Evolutionary conservation across 345 rosid genomes (phyloP), one percentile per base, ranked within the genome.

Genomic region (Adansonia digitata): DNA sequence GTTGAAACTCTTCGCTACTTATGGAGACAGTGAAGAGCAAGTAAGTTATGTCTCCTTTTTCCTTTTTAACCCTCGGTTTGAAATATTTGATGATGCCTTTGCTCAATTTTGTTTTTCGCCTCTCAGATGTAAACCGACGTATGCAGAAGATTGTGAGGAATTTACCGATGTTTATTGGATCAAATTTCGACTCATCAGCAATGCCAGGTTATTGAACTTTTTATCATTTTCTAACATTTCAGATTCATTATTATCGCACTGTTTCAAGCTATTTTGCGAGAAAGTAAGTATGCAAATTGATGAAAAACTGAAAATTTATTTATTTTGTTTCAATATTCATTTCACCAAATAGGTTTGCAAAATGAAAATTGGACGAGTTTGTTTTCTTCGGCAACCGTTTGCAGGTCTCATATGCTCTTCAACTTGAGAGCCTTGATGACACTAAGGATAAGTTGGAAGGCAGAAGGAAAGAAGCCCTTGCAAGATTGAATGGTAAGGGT

Each of bases 11-110:
- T 91, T 93, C 34, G 77, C 87, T 40, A 81, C 92, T 35, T 90
- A 90, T 46, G 98, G 98, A 73, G 94, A 88, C 66, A 77, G 93
- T 53, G 96, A 95, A 82, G 99, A 93, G 98, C 92, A 72, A 79
- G 85, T 80, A 3, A 15, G 43, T 27, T n/a, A n/a, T 64, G 73
- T 40, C 42, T 48, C 18, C 48, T 5, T 13, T n/a, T n/a, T n/a
- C n/a, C n/a, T n/a, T 27, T 10, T 22, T 53, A n/a, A 15, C 22
- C 22, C n/a, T n/a, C n/a, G n/a, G n/a, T n/a, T n/a, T n/a, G n/a
- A n/a, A n/a, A n/a, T n/a, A n/a, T 59, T 49, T 26, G 7, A 35
- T 53, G 4, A 22, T 53, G 59, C 12, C 20, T 43, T 31, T 75
- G 24, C 35, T 34, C 37, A 42, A 14, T 27, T 26, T 52, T 75